Evolutionary conservation across 352 stramenopile species (phyloP).

Genomic region (Pythium sp.): DNA sequence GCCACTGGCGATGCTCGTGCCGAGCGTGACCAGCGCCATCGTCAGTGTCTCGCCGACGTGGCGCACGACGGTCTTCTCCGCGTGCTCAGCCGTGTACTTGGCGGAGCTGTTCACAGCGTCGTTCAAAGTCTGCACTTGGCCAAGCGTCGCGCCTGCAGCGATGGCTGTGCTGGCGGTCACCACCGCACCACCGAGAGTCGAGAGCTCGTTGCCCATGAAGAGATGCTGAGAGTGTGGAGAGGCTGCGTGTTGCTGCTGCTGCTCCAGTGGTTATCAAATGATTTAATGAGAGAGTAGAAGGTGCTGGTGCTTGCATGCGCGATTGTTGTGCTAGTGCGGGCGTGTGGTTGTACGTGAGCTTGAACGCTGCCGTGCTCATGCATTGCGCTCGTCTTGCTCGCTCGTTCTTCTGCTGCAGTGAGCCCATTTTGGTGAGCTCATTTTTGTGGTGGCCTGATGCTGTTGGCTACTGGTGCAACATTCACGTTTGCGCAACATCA

Average conservation of each 20-base stretch:
- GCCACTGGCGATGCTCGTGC: slow-evolving; percentile 12
- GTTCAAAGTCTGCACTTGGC: slow-evolving; percentile 15
- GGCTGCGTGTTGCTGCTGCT: background rate
- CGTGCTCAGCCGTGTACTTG: slow-evolving; percentile 15
- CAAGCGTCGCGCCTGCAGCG: slow-evolving; percentile 12
- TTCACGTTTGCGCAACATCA: no score
- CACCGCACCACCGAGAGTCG: slow-evolving; percentile 12
- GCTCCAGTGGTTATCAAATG: background rate
- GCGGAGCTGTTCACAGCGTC: slow-evolving; percentile 12
- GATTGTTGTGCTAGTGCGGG: no score
- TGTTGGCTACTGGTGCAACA: no score
- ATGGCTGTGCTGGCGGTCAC: slow-evolving; percentile 12
- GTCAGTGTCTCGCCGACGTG: slow-evolving; percentile 16
- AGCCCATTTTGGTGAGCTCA: no score
- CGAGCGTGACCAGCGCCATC: slow-evolving; percentile 5
- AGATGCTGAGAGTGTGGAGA: no score
- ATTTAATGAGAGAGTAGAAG: background rate
- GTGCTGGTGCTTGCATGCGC: background rate
- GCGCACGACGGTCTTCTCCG: slow-evolving; percentile 16
- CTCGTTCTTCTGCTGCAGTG: no score
- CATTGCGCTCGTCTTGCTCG: no score
- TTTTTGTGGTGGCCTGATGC: no score
- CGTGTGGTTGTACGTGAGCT: no score
- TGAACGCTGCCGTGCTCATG: no score
- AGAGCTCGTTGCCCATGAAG: slow-evolving; percentile 18